Evolutionary conservation across 2,329 filamentous ascomycete genomes (phyloP), one percentile per base, ranked within the genome.

Genomic region (Paecilomyces dactylethromorphus): DNA sequence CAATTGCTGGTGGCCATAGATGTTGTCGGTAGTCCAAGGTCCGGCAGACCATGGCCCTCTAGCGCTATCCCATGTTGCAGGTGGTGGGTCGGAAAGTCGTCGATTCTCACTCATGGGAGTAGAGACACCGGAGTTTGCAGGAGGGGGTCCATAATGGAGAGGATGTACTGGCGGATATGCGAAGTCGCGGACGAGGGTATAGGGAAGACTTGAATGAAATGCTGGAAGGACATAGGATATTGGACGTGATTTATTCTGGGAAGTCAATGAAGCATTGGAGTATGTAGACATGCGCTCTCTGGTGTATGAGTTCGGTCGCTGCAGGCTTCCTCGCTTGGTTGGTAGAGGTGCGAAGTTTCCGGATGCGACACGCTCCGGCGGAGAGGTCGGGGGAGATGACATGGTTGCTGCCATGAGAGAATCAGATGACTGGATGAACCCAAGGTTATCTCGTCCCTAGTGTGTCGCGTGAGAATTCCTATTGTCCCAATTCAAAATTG

Each of bases 131-230:
- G 92, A 95, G 8, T 86, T 81, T n/a, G 86, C 85, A 56, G 88
- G 88, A 15, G 91, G 87, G n/a, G 93, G 90, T 1, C 94, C 94
- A 80, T 96, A 96, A 79, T 97, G 94, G 74, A 97, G 82, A 51
- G 91, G 92, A 74, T 97, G 90, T 58, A 83, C 82, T 26, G 84
- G 72, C 32, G 91, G 86, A 72, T 97, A 99, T 65, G 94, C 94
- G 77, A 97, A 99, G 80, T 99, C 94, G 69, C 94, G 89, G 64
- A 99, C 92, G 52, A 91, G 81, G n/a, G 92, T 87, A 74, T 97
- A 97, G 6, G 90, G 76, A 18, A 97, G 84, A 71, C 87, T 96
- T 59, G 92, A 94, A 67, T 91, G 88, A 74, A 91, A 94, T 68
- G 89, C 80, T 15, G 91, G 89, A 69, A 94, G 93, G 62, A 90